A percentile compares a stretch with the other conserved stretches of the same genome.
Evolutionary conservation across 306 rosid genomes (phyloP).

Genomic region (Quercus berberidifolia): DNA sequence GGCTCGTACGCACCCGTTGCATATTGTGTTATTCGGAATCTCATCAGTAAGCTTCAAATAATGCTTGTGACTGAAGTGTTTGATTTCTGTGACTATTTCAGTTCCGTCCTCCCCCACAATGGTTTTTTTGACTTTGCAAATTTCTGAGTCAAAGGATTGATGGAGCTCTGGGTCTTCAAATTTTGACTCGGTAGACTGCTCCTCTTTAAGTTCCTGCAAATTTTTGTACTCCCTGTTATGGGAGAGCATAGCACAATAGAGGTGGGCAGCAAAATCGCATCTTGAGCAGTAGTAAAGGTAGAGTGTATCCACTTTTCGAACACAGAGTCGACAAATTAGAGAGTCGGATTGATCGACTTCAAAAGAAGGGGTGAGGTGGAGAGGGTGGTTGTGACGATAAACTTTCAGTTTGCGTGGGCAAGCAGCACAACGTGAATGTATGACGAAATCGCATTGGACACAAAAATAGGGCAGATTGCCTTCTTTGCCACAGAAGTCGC

Average conservation of each 20-base stretch:
- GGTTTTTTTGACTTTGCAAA: too few species aligned
- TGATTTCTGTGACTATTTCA: too few species aligned
- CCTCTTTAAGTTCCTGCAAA: background rate
- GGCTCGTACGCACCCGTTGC: too few species aligned
- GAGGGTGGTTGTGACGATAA: background rate
- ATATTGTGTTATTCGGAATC: too few species aligned
- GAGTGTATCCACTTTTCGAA: background rate
- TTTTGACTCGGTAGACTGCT: too few species aligned
- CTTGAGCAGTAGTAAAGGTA: background rate
- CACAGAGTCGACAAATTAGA: background rate
- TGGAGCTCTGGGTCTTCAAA: too few species aligned
- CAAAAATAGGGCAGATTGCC: background rate
- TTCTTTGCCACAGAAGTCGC: background rate
- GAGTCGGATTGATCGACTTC: background rate
- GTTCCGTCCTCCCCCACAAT: too few species aligned
- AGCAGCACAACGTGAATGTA: background rate
- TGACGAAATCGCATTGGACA: fast-evolving
- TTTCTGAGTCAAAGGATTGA: too few species aligned
- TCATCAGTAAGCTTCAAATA: too few species aligned
- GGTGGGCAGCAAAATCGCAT: background rate
- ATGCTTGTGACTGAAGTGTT: too few species aligned
- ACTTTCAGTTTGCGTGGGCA: background rate
- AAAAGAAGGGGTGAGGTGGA: background rate
- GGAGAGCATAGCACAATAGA: background rate
- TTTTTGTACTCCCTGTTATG: fast-evolving